These are phyloP conservation scores for Brassica cretica DNA, from an alignment of 345 rosid species.

Conservation along the genomic window DNA sequence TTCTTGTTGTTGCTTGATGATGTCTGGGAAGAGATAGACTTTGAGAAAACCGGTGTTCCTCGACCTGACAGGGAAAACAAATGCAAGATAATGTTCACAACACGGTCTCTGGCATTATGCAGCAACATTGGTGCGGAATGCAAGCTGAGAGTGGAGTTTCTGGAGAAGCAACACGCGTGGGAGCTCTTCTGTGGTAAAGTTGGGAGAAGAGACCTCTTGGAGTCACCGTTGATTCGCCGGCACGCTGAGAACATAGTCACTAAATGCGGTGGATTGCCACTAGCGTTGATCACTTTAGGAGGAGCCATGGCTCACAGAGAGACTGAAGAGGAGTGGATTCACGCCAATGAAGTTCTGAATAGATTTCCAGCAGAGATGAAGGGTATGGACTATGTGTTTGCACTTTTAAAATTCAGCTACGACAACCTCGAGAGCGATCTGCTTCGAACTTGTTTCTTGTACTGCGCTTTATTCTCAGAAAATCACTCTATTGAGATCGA, in stretches of 20 bases:
- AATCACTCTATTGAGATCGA: constrained; percentile 43
- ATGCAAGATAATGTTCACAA: constrained; percentile 41
- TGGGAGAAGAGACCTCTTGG: constrained; percentile 36
- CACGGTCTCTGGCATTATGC: constrained; percentile 38
- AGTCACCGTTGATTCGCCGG: constrained; percentile 32
- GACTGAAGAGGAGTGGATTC: constrained; percentile 50
- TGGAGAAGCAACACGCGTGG: constrained; percentile 33
- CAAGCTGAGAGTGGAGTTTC: constrained; percentile 36
- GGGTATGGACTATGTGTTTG: constrained; percentile 49
- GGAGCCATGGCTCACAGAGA: constrained; percentile 52
- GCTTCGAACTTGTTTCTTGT: constrained; percentile 48
- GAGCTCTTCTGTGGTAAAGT: constrained; percentile 30
- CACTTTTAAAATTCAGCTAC: constrained; percentile 48
- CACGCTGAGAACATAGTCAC: constrained; percentile 42
- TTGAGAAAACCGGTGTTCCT: constrained; percentile 45
- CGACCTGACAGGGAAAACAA: constrained; percentile 40
- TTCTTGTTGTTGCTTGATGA: constrained; percentile 48
- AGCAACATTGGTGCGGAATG: constrained; percentile 28
- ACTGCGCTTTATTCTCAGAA: constrained; percentile 51
- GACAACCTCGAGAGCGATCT: constrained; percentile 46
- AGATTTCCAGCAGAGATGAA: constrained; percentile 44
- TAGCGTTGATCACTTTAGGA: constrained; percentile 49
- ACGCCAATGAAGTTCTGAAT: constrained; percentile 40
- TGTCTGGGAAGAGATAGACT: constrained; percentile 50
- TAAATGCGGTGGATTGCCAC: constrained; percentile 56